These are phyloP conservation scores for Tolypocladium inflatum DNA, from an alignment of 2,329 filamentous ascomycete genomes.

Conservation along the genomic window DNA sequence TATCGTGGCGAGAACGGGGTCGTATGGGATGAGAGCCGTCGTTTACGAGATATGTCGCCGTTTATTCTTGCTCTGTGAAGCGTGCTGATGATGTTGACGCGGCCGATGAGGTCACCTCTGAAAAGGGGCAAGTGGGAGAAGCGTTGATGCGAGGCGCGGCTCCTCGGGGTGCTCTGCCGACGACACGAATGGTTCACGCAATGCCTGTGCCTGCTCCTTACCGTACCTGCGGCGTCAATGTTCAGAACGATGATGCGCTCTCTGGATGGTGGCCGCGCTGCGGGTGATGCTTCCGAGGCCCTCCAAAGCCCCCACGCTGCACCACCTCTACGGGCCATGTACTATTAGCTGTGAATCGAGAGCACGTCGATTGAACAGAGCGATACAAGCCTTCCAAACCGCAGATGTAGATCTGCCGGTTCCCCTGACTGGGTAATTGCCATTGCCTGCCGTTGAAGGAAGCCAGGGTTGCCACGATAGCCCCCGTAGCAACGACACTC, in stretches of 20 bases:
- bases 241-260: neutral
- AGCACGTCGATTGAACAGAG: neutral
- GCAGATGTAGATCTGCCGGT: neutral
- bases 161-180: neutral
- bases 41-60: too few relatives aligned
- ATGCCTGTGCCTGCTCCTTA: neutral
- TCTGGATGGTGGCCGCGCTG: neutral
- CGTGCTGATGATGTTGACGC: neutral
- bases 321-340: neutral
- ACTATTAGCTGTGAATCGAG: neutral
- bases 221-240: neutral
- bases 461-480: neutral
- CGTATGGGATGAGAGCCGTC: neutral
- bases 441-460: neutral
- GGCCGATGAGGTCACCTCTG: neutral
- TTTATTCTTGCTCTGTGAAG: neutral
- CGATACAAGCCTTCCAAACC: too few relatives aligned
- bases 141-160: neutral
- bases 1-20: conserved; percentile 6
- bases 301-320: too few relatives aligned
- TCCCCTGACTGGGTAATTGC: neutral
- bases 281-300: too few relatives aligned
- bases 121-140: neutral
- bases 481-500: neutral
- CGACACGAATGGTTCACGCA: neutral